Evolutionary conservation across 2,329 filamentous ascomycete species (phyloP).

Genomic region (Lachnellula arida): DNA sequence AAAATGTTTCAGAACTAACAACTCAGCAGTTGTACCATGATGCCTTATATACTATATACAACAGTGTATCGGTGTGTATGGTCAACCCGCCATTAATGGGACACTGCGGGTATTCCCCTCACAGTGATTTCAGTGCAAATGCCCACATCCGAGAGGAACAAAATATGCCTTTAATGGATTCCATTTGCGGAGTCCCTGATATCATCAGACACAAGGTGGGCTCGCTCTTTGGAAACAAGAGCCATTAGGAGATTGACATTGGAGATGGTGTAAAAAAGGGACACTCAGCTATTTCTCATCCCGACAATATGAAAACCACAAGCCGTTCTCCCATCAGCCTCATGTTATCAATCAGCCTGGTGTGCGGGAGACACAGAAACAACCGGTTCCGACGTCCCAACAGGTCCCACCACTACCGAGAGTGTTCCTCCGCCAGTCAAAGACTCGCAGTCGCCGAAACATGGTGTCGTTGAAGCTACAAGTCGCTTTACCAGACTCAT

Average conservation of each 20-base stretch:
- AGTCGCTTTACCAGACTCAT: constrained; percentile 7
- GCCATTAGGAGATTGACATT: constrained; percentile 27
- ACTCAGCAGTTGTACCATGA: constrained; percentile 18
- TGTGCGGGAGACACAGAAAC: neutral
- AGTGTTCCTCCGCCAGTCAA: constrained; percentile 10
- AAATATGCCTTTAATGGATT: constrained; percentile 13
- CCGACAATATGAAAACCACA: constrained; percentile 10
- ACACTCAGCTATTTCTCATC: constrained; percentile 20
- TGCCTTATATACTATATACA: constrained; percentile 16
- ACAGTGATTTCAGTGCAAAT: constrained; percentile 57
- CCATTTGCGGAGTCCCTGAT: constrained; percentile 49
- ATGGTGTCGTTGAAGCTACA: neutral
- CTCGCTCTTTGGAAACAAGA: constrained; percentile 14
- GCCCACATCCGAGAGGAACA: neutral
- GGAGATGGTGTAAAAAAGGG: constrained; percentile 30
- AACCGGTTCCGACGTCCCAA: constrained; percentile 2
- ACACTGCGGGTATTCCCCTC: constrained; percentile 57
- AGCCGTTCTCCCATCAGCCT: constrained; percentile 18
- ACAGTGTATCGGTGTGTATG: constrained; percentile 36
- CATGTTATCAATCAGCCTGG: constrained; percentile 16
- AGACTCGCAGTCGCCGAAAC: neutral
- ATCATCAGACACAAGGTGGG: constrained; percentile 56
- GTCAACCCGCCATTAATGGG: constrained; percentile 55
- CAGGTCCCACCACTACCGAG: constrained; percentile 18
- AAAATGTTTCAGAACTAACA: neutral